Conservation (phyloP, 768 basidiomycete genomes). For the Trametes gibbosa region DNA sequence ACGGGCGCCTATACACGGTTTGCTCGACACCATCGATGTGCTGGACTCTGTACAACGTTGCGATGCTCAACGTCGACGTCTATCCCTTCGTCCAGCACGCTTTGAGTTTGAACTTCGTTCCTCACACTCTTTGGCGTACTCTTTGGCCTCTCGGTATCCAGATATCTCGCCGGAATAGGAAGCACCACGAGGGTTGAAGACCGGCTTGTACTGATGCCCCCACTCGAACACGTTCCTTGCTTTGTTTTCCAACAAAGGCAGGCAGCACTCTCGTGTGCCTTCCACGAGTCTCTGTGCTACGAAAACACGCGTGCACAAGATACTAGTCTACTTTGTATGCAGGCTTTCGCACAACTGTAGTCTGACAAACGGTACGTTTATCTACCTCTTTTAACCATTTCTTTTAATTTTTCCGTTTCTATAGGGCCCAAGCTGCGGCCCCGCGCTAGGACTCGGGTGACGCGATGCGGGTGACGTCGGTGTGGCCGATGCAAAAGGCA, state of each 20-base stretch:
- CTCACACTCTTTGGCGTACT: neutral
- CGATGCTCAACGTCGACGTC: neutral
- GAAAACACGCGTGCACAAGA: neutral
- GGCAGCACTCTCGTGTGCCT: neutral
- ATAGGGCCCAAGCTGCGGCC: neutral
- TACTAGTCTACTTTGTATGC: neutral
- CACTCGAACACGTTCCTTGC: constrained; percentile 1
- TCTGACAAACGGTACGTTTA: constrained; percentile 1
- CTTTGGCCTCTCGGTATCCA: neutral
- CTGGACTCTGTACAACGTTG: neutral
- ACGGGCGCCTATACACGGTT: neutral
- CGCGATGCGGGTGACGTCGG: constrained; percentile 6
- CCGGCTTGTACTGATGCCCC: neutral
- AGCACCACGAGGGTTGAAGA: neutral
- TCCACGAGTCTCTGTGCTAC: neutral
- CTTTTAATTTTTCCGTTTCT: neutral
- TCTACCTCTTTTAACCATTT: neutral
- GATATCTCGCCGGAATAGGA: neutral
- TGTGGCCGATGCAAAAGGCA: neutral
- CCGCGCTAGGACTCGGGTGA: neutral
- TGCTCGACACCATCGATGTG: neutral
- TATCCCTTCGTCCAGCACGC: neutral
- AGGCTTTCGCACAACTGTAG: neutral
- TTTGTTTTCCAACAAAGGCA: constrained; percentile 6
- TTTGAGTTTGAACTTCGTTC: neutral